A percentile compares a stretch with the other conserved stretches of the same genome.
Conservation (phyloP, 2,329 filamentous ascomycete species). For the Talaromyces funiculosus region DNA sequence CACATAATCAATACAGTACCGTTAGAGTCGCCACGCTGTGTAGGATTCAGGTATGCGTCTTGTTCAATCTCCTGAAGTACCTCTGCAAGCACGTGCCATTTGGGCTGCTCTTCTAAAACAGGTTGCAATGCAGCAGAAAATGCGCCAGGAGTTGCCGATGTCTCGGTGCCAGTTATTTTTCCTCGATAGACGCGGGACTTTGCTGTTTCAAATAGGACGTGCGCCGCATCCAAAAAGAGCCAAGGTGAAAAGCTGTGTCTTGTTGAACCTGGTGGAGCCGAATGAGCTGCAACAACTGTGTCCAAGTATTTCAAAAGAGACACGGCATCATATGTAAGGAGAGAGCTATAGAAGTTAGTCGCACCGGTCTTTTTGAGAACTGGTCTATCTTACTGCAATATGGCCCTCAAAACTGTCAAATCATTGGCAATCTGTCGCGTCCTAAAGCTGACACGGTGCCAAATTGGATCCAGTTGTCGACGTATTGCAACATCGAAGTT, state of each 20-base stretch:
- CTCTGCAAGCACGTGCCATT: constrained; percentile 85
- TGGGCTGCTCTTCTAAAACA: constrained; percentile 88
- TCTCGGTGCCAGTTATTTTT: constrained; percentile 57
- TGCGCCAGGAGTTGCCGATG: constrained; percentile 41
- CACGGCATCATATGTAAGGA: constrained; percentile 83
- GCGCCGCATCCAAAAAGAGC: constrained; percentile 91
- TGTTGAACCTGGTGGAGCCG: constrained; percentile 79
- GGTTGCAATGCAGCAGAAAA: constrained; percentile 63
- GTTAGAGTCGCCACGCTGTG: constrained; percentile 73
- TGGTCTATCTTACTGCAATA: constrained; percentile 59
- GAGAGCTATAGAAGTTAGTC: constrained; percentile 39
- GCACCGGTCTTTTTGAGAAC: background rate
- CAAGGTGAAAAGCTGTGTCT: constrained; percentile 88
- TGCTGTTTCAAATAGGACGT: constrained; percentile 88
- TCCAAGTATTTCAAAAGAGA: constrained; percentile 90
- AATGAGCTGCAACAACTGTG: constrained; percentile 85
- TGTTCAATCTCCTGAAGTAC: constrained; percentile 89
- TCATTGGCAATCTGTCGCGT: constrained; percentile 93
- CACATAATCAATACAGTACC: constrained; percentile 97
- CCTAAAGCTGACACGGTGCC: constrained; percentile 93
- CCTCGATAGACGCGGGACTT: constrained; percentile 80
- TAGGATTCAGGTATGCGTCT: constrained; percentile 78
- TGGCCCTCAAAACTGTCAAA: constrained; percentile 71
- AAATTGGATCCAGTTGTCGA: constrained; percentile 88
- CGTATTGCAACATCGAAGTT: constrained; percentile 88